These are phyloP conservation scores for Actinomucor elegans DNA, from an alignment of 371 early-diverging fungal genomes.

Conservation along the genomic window DNA sequence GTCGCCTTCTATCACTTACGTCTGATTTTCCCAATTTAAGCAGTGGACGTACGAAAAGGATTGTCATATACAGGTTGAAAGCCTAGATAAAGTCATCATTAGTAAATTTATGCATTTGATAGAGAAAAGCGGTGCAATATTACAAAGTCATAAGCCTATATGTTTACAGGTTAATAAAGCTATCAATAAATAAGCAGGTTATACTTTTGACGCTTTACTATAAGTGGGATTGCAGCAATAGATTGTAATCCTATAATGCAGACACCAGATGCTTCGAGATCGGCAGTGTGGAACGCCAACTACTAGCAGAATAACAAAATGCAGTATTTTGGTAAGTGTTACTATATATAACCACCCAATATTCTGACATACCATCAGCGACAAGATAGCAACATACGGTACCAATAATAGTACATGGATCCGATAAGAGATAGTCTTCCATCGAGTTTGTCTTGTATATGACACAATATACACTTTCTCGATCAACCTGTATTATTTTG, in stretches of 20 bases:
- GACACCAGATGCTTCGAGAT: slow-evolving; percentile 33
- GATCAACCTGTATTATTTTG: slow-evolving; percentile 16
- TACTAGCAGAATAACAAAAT: slow-evolving; percentile 6
- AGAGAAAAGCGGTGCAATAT: too few species aligned
- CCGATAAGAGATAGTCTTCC: slow-evolving; percentile 37
- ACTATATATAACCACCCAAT: too few species aligned
- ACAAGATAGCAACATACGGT: slow-evolving; percentile 48
- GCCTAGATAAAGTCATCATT: slow-evolving; percentile 12
- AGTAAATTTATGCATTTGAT: background rate
- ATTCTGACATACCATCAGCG: slow-evolving; percentile 35
- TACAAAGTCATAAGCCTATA: slow-evolving; percentile 42
- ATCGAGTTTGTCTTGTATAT: slow-evolving; percentile 24
- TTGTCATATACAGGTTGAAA: slow-evolving; percentile 49
- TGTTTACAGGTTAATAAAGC: too few species aligned
- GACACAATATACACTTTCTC: slow-evolving; percentile 38
- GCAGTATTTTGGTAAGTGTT: too few species aligned
- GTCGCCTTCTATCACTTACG: slow-evolving; percentile 27
- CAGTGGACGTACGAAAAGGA: slow-evolving; percentile 46
- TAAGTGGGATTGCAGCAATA: slow-evolving; percentile 44
- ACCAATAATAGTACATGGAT: slow-evolving; percentile 20
- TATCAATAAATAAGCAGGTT: too few species aligned
- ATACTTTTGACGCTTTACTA: slow-evolving; percentile 30
- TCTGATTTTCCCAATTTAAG: slow-evolving; percentile 18
- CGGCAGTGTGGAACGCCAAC: slow-evolving; percentile 43
- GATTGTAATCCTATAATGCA: slow-evolving; percentile 53